Base-by-base conservation (phyloP, 2,329 filamentous ascomycete genomes). In the Trichophyton schoenleinii region DNA sequence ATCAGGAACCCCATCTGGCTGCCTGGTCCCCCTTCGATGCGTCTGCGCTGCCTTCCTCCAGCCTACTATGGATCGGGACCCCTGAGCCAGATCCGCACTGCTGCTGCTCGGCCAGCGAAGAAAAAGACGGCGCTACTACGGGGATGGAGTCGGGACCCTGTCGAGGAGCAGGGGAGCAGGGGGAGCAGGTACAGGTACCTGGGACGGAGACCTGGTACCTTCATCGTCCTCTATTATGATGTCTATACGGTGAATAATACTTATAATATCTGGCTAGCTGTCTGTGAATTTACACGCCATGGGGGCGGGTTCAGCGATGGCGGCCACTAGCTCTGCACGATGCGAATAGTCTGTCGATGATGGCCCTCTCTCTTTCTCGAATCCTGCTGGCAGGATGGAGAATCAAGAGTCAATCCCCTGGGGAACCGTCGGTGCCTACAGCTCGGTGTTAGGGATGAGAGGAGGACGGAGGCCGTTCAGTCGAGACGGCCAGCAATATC, bases 241-340 rank as follows among this genome's bases (percentile, higher is more conserved):
- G 18, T 18, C 1, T 46, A 52, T 46, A 52, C 15, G 13, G 48
- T 28, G 48, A 25, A 22, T 22, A 22, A 22, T 22, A 22, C 3
- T n/a, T 31, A 31, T 7, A 28, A 28, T 28, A 25, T 25, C 4
- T 4, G n/a, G 15, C 46, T 22, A 22, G 18, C 22, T 3, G 22
- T 18, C 9, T 22, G 6, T n/a, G 22, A 13, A 22, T 7, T 11
- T 52, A 18, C 7, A 52, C 46, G 9, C 11, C 48, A 52, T n/a
- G 20, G 18, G 28, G 49, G 49, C 49, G 28, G 41, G 49, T 25
- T n/a, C 49, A 38, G 34, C 8, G 49, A 53, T 53, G 49, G 49
- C 49, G 49, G 49, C 49, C 49, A 53, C 49, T 53, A 53, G 49
- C 22, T 53, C 49, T 53, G 49, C 49, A 53, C 49, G 22, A 53